Conservation (phyloP, 768 basidiomycete species). For the Nevesoporus exiguus region DNA sequence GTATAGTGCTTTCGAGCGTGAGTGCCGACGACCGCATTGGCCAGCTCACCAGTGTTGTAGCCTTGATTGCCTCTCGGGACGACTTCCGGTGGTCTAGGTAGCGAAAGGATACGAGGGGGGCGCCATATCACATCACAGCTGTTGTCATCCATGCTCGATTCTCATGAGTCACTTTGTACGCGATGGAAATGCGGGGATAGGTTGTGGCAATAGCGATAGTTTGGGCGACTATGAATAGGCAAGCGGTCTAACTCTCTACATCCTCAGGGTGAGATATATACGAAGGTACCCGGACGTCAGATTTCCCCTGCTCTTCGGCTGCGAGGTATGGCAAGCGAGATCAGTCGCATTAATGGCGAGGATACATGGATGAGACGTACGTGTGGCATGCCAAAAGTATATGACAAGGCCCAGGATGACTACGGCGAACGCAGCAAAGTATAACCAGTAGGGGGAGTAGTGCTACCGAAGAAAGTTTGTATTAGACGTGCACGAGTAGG, state of each 20-base stretch:
- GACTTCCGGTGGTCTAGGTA: neutral
- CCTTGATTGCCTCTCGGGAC: neutral
- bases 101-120: neutral
- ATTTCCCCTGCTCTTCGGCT: constrained; percentile 73
- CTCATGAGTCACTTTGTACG: neutral
- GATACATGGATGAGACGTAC: constrained; percentile 43
- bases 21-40: neutral
- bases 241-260: constrained; percentile 7
- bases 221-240: neutral
- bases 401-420: constrained; percentile 70
- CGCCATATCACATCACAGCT: neutral
- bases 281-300: constrained; percentile 21
- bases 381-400: constrained; percentile 83
- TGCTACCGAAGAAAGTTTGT: constrained; percentile 43
- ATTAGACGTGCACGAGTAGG: neutral
- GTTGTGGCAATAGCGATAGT: neutral
- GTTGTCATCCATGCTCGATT: neutral
- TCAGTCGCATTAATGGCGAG: neutral
- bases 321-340: neutral
- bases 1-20: neutral
- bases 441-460: constrained; percentile 82
- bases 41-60: neutral
- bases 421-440: constrained; percentile 75
- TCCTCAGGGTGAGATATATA: constrained; percentile 10
- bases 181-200: neutral